Percentiles rank a stretch among this genome's conserved stretches.
Evolutionary conservation across 805 yeast species (phyloP).

Genomic region (Myxozyma nipponensis): DNA sequence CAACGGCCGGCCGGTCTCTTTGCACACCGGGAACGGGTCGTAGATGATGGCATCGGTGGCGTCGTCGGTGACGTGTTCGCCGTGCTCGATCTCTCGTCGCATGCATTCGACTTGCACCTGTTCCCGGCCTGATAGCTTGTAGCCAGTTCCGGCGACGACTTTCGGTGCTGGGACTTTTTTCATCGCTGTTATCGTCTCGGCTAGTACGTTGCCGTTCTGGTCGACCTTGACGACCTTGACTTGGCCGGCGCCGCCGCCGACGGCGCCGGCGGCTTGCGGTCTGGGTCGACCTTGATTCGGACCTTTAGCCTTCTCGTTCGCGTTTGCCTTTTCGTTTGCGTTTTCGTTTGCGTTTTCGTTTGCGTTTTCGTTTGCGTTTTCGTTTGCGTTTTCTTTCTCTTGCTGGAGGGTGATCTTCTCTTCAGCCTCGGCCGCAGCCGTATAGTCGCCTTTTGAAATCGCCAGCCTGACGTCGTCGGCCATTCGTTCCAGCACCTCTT

Average conservation of each 20-base stretch:
- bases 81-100: constrained; percentile 63
- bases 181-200: neutral
- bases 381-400: neutral
- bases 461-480: neutral
- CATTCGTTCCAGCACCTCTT: neutral
- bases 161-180: neutral
- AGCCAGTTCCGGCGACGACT: constrained; percentile 9
- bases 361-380: neutral
- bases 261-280: neutral
- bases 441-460: constrained; percentile 6
- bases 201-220: neutral
- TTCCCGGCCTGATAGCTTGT: neutral
- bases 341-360: neutral
- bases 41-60: constrained; percentile 55
- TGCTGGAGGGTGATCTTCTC: neutral
- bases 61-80: constrained; percentile 66
- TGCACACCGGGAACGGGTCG: constrained; percentile 56
- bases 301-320: neutral
- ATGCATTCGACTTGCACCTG: constrained; percentile 49
- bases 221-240: neutral
- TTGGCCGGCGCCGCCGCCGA: neutral
- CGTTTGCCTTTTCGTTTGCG: neutral
- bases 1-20: constrained; percentile 61
- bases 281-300: neutral
- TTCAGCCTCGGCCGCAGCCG: constrained; percentile 10